Conservation (phyloP, 257 asterid genomes). For the Lavandula angustifolia region DNA sequence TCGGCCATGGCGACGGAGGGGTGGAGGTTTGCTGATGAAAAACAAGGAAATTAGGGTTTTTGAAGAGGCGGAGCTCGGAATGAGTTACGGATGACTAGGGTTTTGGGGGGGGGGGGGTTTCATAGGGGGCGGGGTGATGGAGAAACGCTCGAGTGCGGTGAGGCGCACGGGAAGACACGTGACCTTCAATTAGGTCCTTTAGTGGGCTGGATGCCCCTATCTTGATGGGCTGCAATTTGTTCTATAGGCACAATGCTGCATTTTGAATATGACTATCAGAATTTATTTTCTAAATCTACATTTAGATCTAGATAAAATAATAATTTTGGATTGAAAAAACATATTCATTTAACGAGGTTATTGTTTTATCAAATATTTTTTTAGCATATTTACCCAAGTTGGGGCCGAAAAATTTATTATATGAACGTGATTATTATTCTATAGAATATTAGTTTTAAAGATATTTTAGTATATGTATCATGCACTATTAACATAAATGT, state of each 20-base stretch:
- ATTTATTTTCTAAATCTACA: no score
- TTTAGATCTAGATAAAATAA: no score
- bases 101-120: constrained; percentile 40
- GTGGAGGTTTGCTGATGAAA: constrained; percentile 15
- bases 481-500: no score
- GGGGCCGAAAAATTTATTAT: no score
- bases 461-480: no score
- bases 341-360: no score
- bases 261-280: neutral
- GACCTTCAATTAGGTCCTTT: neutral
- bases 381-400: no score
- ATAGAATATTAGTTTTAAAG: no score
- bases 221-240: neutral
- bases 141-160: neutral
- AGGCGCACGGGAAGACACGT: constrained; percentile 25
- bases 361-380: no score
- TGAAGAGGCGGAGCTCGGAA: constrained; percentile 15
- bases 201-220: constrained; percentile 1
- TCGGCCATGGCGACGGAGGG: constrained; percentile 61
- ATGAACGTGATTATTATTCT: no score
- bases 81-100: constrained; percentile 40
- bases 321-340: no score
- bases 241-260: no score
- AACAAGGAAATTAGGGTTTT: constrained; percentile 21
- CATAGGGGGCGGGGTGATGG: constrained; percentile 28